Conservation (phyloP, 2,329 filamentous ascomycete genomes). For the Aspergillus cejpii region DNA sequence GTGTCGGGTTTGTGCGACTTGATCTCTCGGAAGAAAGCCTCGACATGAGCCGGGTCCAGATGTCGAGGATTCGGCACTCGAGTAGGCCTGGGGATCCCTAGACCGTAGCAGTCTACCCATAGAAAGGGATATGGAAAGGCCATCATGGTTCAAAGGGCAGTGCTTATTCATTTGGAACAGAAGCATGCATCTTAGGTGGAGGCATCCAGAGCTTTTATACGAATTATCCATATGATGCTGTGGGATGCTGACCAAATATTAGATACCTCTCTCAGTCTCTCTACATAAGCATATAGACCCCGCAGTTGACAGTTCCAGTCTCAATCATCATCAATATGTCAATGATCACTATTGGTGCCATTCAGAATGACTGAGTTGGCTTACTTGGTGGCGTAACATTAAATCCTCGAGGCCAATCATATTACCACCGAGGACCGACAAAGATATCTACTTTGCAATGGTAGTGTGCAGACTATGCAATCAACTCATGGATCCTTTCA, state of each 20-base stretch:
- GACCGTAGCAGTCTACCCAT: neutral
- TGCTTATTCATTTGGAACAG: too few relatives aligned
- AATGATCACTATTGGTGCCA: neutral
- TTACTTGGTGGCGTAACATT: neutral
- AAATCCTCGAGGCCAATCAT: neutral
- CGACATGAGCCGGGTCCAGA: neutral
- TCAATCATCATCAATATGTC: neutral
- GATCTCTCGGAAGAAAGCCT: neutral
- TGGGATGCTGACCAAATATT: too few relatives aligned
- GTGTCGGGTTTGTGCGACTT: neutral
- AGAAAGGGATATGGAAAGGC: neutral
- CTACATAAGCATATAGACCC: neutral
- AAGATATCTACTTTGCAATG: too few relatives aligned
- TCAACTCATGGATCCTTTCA: too few relatives aligned
- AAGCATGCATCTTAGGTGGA: too few relatives aligned
- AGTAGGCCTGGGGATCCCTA: neutral
- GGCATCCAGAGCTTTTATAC: too few relatives aligned
- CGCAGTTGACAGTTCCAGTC: neutral
- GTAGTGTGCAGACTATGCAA: too few relatives aligned
- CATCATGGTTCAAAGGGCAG: neutral
- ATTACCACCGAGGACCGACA: neutral
- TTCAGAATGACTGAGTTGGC: neutral
- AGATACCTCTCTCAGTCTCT: neutral
- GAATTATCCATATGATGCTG: too few relatives aligned
- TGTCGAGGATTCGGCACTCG: neutral